Conservation (phyloP, 345 rosid species). For the Excoecaria cochinchinensis region DNA sequence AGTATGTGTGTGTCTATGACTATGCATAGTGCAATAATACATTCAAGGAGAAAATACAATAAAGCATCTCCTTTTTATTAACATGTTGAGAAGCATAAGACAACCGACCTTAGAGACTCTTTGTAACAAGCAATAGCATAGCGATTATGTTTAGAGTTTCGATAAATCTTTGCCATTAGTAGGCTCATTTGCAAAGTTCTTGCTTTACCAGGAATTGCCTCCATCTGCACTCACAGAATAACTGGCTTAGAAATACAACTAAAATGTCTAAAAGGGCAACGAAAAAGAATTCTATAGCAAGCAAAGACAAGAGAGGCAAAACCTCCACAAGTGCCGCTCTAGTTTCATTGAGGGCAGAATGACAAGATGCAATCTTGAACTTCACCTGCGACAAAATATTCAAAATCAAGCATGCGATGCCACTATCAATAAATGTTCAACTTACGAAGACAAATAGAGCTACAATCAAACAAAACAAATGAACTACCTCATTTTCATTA, state of each 20-base stretch:
- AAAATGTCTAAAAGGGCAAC: background rate
- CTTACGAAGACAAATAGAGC: background rate
- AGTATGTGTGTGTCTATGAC: background rate
- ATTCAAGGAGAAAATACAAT: background rate
- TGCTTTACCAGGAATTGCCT: constrained; percentile 83
- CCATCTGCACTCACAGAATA: constrained; percentile 51
- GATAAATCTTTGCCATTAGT: constrained; percentile 90
- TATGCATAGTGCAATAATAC: background rate
- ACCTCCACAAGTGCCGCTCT: constrained; percentile 91
- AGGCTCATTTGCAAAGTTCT: constrained; percentile 92
- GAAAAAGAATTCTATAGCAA: background rate
- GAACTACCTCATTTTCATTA: constrained; percentile 85
- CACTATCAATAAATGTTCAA: background rate
- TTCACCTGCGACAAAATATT: constrained; percentile 52
- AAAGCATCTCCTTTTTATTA: background rate
- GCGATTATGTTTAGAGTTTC: constrained; percentile 78
- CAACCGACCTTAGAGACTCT: constrained; percentile 80
- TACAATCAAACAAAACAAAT: constrained; percentile 8
- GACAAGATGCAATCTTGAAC: constrained; percentile 94
- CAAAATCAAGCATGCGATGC: background rate
- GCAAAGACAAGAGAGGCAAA: constrained; percentile 17
- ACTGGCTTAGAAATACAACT: background rate
- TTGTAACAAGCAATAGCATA: constrained; percentile 83
- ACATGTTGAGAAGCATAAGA: background rate
- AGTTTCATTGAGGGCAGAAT: constrained; percentile 62